Conservation (phyloP, 2,329 filamentous ascomycete genomes). For the Torrubiella hemipterigena region DNA sequence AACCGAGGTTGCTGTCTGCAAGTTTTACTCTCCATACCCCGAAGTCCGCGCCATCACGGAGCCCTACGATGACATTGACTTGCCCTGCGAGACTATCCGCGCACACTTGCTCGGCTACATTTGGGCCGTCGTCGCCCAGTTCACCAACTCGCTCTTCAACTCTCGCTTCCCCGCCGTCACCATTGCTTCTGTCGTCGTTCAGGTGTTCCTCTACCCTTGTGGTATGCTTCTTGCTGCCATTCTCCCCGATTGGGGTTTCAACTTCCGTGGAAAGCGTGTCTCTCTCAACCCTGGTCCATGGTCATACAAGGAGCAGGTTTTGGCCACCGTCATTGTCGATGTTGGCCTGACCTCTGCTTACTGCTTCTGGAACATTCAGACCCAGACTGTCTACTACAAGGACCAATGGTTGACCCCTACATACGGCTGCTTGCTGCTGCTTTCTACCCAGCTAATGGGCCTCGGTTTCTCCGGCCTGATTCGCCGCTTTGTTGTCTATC, state of each 20-base stretch:
- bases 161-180: slow-evolving; percentile 5
- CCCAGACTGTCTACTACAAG: slow-evolving; percentile 14
- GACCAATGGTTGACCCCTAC: slow-evolving; percentile 6
- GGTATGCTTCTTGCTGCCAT: neutral
- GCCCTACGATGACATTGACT: slow-evolving; percentile 1
- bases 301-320: slow-evolving; percentile 27
- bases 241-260: slow-evolving; percentile 5
- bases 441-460: slow-evolving; percentile 20
- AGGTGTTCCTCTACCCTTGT: slow-evolving; percentile 4
- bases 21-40: slow-evolving; percentile 1
- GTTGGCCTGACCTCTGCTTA: slow-evolving; percentile 22
- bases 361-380: slow-evolving; percentile 21
- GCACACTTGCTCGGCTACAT: slow-evolving; percentile 4
- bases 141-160: slow-evolving; percentile 3
- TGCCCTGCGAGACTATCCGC: slow-evolving; percentile 3
- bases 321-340: slow-evolving; percentile 23
- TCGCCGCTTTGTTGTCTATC: slow-evolving; percentile 21
- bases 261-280: slow-evolving; percentile 6
- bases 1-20: neutral
- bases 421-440: slow-evolving; percentile 21
- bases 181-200: slow-evolving; percentile 3
- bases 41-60: neutral
- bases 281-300: slow-evolving; percentile 26
- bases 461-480: slow-evolving; percentile 20
- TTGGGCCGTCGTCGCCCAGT: slow-evolving; percentile 5